phyloP scores from a whole-genome alignment of 306 rosid genomes.

The Argentina anserina region DNA sequence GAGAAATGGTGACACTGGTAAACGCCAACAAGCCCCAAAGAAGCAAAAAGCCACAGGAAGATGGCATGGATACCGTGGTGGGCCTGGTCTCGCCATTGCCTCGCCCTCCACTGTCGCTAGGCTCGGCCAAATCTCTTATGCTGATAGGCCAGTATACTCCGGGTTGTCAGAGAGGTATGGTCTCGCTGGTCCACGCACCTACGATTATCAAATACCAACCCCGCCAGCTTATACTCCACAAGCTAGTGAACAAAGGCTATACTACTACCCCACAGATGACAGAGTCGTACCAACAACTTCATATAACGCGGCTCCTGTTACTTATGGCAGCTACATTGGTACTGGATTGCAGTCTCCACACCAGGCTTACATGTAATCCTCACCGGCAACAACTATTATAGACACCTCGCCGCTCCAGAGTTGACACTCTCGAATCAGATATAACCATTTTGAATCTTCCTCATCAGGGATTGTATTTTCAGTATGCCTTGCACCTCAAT shows the following conservation, averaged over 20 bases:
- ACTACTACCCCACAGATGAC: slow-evolving; percentile 34
- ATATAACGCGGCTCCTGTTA: slow-evolving; percentile 36
- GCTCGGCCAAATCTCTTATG: slow-evolving; percentile 40
- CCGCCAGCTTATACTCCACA: slow-evolving; percentile 49
- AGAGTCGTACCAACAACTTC: slow-evolving; percentile 30
- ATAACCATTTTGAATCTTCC: slow-evolving; percentile 2
- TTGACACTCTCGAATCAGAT: background rate
- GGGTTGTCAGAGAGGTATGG: slow-evolving; percentile 48
- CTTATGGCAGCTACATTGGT: slow-evolving; percentile 46
- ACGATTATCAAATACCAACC: slow-evolving; percentile 52
- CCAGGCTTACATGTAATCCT: slow-evolving; percentile 51
- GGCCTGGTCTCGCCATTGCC: slow-evolving; percentile 36
- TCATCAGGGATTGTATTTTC: slow-evolving; percentile 1
- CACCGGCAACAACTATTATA: slow-evolving; percentile 7
- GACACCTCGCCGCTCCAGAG: slow-evolving; percentile 9
- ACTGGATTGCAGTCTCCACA: slow-evolving; percentile 51
- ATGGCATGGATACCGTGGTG: slow-evolving; percentile 34
- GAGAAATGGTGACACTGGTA: slow-evolving; percentile 49
- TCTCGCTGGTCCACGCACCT: slow-evolving; percentile 28
- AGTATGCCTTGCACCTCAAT: background rate
- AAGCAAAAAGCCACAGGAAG: slow-evolving; percentile 52
- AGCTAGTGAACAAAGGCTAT: slow-evolving; percentile 35
- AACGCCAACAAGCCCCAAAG: slow-evolving; percentile 43
- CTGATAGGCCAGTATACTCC: slow-evolving; percentile 40
- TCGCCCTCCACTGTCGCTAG: slow-evolving; percentile 32